Evolutionary conservation across 306 rosid species (phyloP).

Genomic region (Crataegus laevigata): DNA sequence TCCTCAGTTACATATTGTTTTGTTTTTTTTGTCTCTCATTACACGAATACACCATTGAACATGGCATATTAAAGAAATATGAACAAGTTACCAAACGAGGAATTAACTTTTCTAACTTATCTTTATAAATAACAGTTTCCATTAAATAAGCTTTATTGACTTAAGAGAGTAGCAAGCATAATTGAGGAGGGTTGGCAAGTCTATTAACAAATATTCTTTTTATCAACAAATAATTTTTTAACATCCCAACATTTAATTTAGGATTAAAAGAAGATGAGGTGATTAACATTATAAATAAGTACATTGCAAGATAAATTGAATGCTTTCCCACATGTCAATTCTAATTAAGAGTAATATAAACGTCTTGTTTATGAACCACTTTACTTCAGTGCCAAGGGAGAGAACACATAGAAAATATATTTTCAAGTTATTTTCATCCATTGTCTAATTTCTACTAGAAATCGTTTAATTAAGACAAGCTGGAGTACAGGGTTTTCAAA

Average conservation of each 20-base stretch:
- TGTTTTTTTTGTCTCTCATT: too few relatives aligned
- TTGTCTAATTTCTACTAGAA: neutral
- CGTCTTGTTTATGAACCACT: neutral
- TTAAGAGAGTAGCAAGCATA: neutral
- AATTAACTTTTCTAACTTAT: neutral
- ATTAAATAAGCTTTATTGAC: neutral
- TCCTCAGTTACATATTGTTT: neutral
- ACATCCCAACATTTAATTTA: neutral
- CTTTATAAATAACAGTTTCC: neutral
- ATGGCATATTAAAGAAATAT: too few relatives aligned
- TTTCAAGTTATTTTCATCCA: neutral
- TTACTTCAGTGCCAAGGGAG: constrained; percentile 5
- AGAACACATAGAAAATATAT: neutral
- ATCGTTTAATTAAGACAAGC: neutral
- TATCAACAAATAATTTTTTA: too few relatives aligned
- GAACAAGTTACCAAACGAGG: neutral
- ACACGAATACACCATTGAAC: too few relatives aligned
- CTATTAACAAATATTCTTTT: neutral
- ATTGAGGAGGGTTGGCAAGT: neutral
- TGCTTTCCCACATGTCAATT: neutral
- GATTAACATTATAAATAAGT: neutral
- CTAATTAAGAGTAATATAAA: neutral
- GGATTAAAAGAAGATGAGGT: neutral
- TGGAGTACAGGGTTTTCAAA: neutral
- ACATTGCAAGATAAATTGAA: neutral